Base-by-base conservation (phyloP, 257 asterid species). In the Solanum rostratum region DNA sequence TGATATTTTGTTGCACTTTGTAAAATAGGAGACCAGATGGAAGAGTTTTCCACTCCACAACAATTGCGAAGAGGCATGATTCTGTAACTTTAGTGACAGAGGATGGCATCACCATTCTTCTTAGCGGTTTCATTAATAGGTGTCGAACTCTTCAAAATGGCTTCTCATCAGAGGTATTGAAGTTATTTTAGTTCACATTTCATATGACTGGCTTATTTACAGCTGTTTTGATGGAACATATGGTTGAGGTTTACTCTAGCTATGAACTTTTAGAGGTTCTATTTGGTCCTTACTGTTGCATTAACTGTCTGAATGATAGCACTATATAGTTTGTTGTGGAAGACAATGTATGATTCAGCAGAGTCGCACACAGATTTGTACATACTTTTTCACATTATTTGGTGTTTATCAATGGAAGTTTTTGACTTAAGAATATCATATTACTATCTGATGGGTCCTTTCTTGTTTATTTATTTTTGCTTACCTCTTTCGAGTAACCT, bases 41-140 rank as follows among this genome's bases (percentile, higher is more conserved):
- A 49, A 85, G 92, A 87, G 43, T 88, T 78, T 94, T 95, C 86
- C 83, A 74, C 74, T 94, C 98, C 84, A 88, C 94, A 54, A 86
- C 92, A 65, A 87, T 95, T 82, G 71, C 86, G 69, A 88, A 89
- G 88, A 94, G 95, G 85, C 88, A 81, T 50, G 93, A 91, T 80
- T 85, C 92, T 49, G 93, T 87, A 85, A 92, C 95, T 65, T 89
- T 95, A 82, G 85, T 81, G 86, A 87, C 97, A 49, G 85, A 39
- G 57, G 98, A 95, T 86, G 95, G 93, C 92, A 88, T 92, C 86
- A 82, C 90, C 49, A 57, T 95, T 86, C 55, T 85, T 88, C 46
- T 93, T 83, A 76, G 84, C 41, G 98, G 98, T 74, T 85, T 82
- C 69, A 89, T 95, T 79, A 92, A 91, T 83, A 90, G 83, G 90